These are phyloP conservation scores for Vanrija pseudolonga DNA, from an alignment of 1,284 basidiomycete genomes.

Conservation along the genomic window DNA sequence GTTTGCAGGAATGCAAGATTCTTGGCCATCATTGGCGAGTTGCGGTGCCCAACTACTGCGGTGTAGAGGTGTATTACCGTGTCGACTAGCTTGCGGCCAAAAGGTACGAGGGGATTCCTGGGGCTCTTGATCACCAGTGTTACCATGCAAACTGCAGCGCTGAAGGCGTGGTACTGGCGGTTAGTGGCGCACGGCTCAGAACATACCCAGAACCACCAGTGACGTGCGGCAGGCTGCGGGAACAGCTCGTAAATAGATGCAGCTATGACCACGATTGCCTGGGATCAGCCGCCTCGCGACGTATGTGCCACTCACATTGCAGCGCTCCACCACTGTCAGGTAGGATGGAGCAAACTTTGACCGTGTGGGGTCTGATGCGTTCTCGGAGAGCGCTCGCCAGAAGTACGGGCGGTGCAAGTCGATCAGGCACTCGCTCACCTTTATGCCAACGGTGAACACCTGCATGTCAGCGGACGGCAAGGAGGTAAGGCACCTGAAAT, in stretches of 20 bases:
- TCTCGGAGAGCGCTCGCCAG: slow-evolving; percentile 11
- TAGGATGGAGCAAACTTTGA: slow-evolving; percentile 10
- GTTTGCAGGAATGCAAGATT: slow-evolving; percentile 1
- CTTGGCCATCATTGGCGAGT: neutral
- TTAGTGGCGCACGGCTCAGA: neutral
- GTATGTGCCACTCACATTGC: slow-evolving; percentile 10
- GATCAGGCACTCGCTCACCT: slow-evolving; percentile 8
- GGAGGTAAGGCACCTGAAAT: slow-evolving; percentile 2
- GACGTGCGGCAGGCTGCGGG: neutral
- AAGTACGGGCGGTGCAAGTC: slow-evolving; percentile 17
- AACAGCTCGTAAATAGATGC: slow-evolving; percentile 4
- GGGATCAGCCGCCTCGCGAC: neutral
- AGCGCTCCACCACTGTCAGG: slow-evolving; percentile 15
- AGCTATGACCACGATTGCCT: slow-evolving; percentile 14
- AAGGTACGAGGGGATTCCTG: slow-evolving; percentile 3
- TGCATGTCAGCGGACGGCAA: neutral
- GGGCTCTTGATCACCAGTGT: slow-evolving; percentile 14
- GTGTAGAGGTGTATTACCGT: slow-evolving; percentile 10
- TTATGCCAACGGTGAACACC: slow-evolving; percentile 13
- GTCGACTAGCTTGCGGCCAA: slow-evolving; percentile 8
- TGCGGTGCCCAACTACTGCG: neutral
- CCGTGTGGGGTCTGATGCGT: slow-evolving; percentile 8
- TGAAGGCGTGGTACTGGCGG: neutral
- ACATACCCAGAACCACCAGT: slow-evolving; percentile 5
- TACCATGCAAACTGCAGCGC: slow-evolving; percentile 1